These are phyloP conservation scores for Backusella psychrophila DNA, from an alignment of 192 early-diverging fungal species.

Conservation along the genomic window DNA sequence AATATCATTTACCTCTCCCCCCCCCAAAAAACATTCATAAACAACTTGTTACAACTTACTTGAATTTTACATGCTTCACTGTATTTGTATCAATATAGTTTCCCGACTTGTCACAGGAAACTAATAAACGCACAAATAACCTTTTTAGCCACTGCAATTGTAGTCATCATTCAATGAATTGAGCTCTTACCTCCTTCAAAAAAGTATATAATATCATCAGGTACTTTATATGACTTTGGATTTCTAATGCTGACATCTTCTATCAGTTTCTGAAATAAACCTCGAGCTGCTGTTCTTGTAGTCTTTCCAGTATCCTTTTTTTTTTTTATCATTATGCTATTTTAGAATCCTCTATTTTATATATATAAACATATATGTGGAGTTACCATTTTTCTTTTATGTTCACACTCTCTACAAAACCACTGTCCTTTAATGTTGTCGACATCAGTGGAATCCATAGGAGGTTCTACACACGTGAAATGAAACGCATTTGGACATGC, in stretches of 20 bases:
- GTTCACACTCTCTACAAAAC: slow-evolving; percentile 39
- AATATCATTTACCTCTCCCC: not conserved
- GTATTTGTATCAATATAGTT: slow-evolving; percentile 40
- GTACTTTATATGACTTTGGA: slow-evolving; percentile 39
- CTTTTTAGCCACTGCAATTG: not conserved
- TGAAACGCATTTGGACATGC: slow-evolving; percentile 45
- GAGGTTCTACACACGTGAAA: slow-evolving; percentile 43
- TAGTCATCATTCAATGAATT: not conserved
- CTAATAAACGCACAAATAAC: slow-evolving; percentile 11
- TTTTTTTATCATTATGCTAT: not conserved
- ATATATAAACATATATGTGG: not conserved
- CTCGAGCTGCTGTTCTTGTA: not conserved
- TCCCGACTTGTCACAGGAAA: slow-evolving; percentile 39
- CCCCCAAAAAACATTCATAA: not conserved
- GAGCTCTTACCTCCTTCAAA: slow-evolving; percentile 39
- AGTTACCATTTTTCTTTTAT: slow-evolving; percentile 9
- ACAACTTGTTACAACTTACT: not conserved
- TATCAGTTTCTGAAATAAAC: slow-evolving; percentile 36
- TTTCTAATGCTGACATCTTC: slow-evolving; percentile 41
- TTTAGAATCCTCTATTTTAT: not conserved
- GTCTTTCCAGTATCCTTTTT: not conserved
- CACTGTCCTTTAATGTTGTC: slow-evolving; percentile 34
- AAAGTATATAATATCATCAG: slow-evolving; percentile 31
- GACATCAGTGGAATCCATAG: slow-evolving; percentile 36
- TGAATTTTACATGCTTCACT: slow-evolving; percentile 30